A percentile compares a stretch with the other conserved stretches of the same genome.
These are phyloP conservation scores for Stachybotrys elegans DNA, from an alignment of 2,329 filamentous ascomycete genomes.

Conservation along the genomic window DNA sequence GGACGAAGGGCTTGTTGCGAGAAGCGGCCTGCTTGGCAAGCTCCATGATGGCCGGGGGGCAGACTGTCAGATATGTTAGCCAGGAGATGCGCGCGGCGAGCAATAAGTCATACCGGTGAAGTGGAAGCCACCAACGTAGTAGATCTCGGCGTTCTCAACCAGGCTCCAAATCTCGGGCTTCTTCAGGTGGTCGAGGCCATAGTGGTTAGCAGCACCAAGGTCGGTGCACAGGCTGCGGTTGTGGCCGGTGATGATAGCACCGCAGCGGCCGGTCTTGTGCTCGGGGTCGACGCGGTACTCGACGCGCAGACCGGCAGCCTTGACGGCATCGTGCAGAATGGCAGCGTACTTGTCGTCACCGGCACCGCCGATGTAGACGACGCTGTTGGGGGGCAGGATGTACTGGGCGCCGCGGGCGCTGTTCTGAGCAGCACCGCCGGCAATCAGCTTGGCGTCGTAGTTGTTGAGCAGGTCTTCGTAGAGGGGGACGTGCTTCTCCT, in stretches of 20 bases:
- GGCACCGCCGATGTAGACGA: conserved; percentile 89
- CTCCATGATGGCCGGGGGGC: conserved; percentile 82
- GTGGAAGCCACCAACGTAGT: conserved; percentile 95
- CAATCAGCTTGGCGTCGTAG: conserved; percentile 89
- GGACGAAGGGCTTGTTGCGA: conserved; percentile 86
- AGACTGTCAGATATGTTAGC: conserved; percentile 48
- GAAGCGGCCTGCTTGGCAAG: conserved; percentile 84
- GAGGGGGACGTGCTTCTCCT: conserved; percentile 81
- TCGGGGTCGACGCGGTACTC: conserved; percentile 90
- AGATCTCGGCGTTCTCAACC: conserved; percentile 81
- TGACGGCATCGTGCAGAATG: conserved; percentile 79
- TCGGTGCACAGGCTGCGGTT: conserved; percentile 94
- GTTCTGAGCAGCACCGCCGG: conserved; percentile 96
- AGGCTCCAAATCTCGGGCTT: conserved; percentile 86
- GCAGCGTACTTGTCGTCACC: conserved; percentile 95
- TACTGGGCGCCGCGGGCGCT: conserved; percentile 95
- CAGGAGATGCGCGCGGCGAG: too few species aligned
- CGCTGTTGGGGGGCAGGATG: conserved; percentile 82
- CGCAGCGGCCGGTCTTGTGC: conserved; percentile 86
- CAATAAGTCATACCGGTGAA: conserved; percentile 68
- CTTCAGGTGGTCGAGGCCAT: conserved; percentile 91
- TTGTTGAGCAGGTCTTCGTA: conserved; percentile 93
- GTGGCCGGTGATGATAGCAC: conserved; percentile 94
- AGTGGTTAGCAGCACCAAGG: conserved; percentile 93
- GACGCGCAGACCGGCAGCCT: conserved; percentile 81